These are phyloP conservation scores for Alternaria incomplexa DNA, from an alignment of 2,329 filamentous ascomycete genomes.

Conservation along the genomic window DNA sequence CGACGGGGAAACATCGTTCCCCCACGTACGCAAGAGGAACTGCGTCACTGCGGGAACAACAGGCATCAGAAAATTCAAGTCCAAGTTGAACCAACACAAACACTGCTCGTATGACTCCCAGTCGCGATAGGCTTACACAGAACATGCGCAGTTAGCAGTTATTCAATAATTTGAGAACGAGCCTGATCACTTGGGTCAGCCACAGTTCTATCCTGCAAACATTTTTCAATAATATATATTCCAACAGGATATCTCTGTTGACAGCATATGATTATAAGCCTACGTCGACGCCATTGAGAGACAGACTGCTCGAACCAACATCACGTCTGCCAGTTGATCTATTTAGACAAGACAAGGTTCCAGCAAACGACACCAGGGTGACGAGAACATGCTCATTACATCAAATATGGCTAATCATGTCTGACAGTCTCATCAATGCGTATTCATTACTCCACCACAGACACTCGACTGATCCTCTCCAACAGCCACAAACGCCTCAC, in stretches of 20 bases:
- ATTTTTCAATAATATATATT: no score
- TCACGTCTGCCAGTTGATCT: not conserved
- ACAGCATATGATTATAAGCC: not conserved
- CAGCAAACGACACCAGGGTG: not conserved
- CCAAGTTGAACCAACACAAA: not conserved
- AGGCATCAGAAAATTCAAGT: not conserved
- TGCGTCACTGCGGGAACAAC: not conserved
- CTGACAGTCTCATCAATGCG: not conserved
- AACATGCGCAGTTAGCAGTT: not conserved
- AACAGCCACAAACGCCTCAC: not conserved
- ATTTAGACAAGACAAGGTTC: not conserved
- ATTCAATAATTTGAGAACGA: not conserved
- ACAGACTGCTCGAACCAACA: not conserved
- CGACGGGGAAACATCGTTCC: not conserved
- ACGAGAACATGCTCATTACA: not conserved
- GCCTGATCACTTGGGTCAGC: not conserved
- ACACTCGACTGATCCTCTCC: not conserved
- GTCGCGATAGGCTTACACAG: not conserved
- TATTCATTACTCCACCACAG: not conserved
- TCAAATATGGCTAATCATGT: not conserved
- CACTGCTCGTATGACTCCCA: not conserved
- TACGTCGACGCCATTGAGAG: not conserved
- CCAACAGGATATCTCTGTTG: not conserved
- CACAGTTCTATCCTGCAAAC: no score
- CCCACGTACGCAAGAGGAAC: not conserved